Evolutionary conservation across 352 stramenopile genomes (phyloP).

Genomic region (Phytopythium litorale): DNA sequence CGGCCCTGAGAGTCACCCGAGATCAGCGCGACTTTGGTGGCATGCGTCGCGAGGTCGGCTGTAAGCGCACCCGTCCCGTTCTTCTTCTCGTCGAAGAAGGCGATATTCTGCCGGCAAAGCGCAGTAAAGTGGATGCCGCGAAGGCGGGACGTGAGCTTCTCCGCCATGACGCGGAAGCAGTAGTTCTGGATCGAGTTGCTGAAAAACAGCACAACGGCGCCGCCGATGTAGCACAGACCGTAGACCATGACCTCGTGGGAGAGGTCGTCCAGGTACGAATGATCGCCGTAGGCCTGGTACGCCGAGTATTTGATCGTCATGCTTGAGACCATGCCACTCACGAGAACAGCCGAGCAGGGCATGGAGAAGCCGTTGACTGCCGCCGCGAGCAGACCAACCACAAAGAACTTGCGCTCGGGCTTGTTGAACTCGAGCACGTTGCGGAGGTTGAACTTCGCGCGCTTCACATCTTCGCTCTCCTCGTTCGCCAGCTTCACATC

Average conservation of each 20-base stretch:
- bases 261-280: slow-evolving; percentile 27
- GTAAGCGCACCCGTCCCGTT: slow-evolving; percentile 65
- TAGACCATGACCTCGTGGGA: slow-evolving; percentile 22
- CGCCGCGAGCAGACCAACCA: slow-evolving; percentile 17
- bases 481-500: slow-evolving; percentile 1
- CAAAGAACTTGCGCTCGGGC: slow-evolving; percentile 26
- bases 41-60: slow-evolving; percentile 52
- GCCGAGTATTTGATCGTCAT: slow-evolving; percentile 27
- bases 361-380: slow-evolving; percentile 21
- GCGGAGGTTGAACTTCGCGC: slow-evolving; percentile 72
- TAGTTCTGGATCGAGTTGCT: slow-evolving; percentile 20
- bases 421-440: slow-evolving; percentile 14
- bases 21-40: slow-evolving; percentile 36
- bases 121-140: slow-evolving; percentile 33
- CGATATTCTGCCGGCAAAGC: slow-evolving; percentile 42
- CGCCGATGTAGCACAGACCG: slow-evolving; percentile 22
- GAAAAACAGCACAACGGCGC: slow-evolving; percentile 16
- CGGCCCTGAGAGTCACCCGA: slow-evolving; percentile 38
- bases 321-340: slow-evolving; percentile 19
- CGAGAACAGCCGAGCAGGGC: slow-evolving; percentile 23
- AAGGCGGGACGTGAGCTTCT: slow-evolving; percentile 40
- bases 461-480: slow-evolving; percentile 37
- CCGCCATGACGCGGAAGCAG: slow-evolving; percentile 31
- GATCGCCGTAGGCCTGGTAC: slow-evolving; percentile 17
- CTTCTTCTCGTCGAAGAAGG: slow-evolving; percentile 61